These are phyloP conservation scores for Hyparrhenia diplandra DNA, from an alignment of 176 grass and related monocot genomes.

Conservation along the genomic window DNA sequence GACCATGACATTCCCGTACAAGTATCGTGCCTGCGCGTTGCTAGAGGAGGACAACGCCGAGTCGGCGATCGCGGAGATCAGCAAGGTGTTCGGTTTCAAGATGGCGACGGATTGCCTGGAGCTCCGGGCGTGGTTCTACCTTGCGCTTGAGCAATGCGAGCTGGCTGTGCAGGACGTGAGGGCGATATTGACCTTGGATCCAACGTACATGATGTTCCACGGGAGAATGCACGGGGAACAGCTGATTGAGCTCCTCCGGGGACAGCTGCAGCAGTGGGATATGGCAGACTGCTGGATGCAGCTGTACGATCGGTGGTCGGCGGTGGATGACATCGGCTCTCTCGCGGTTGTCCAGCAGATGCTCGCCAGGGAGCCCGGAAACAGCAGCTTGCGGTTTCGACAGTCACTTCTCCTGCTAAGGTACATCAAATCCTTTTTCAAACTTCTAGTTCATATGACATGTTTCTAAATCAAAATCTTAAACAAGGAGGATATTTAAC, in stretches of 20 bases:
- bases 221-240: constrained; percentile 83
- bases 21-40: constrained; percentile 56
- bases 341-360: constrained; percentile 87
- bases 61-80: constrained; percentile 62
- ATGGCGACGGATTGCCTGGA: constrained; percentile 76
- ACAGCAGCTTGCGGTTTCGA: constrained; percentile 87
- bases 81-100: constrained; percentile 81
- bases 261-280: constrained; percentile 72
- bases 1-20: constrained; percentile 78
- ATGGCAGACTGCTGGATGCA: constrained; percentile 99
- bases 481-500: neutral
- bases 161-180: constrained; percentile 66
- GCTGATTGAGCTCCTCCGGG: constrained; percentile 69
- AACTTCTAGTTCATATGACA: too few relatives aligned
- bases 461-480: too few relatives aligned
- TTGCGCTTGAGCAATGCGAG: constrained; percentile 60
- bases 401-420: constrained; percentile 91
- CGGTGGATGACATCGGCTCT: constrained; percentile 87
- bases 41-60: constrained; percentile 78
- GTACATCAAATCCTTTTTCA: neutral
- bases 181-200: constrained; percentile 75
- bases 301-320: constrained; percentile 92
- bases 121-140: constrained; percentile 83
- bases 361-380: constrained; percentile 75
- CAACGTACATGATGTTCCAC: constrained; percentile 80